phyloP scores from a whole-genome alignment of 768 basidiomycete species.

The Hericium erinaceus region DNA sequence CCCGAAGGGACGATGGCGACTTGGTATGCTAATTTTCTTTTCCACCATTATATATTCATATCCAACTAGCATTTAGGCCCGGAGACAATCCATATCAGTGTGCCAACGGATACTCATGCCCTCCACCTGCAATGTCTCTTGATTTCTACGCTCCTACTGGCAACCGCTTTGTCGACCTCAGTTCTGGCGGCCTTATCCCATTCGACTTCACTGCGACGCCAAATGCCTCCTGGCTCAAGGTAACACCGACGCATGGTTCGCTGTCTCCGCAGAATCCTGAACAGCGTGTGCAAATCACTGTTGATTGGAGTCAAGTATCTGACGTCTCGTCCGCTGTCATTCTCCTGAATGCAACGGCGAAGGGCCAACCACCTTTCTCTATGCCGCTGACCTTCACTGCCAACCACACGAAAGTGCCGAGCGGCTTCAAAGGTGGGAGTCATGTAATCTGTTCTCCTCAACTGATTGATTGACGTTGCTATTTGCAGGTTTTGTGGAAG shows the following conservation, averaged over 20 bases:
- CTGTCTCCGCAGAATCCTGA: constrained; percentile 40
- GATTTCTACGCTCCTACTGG: constrained; percentile 48
- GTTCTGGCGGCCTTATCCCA: constrained; percentile 46
- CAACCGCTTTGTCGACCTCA: constrained; percentile 51
- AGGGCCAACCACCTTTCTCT: constrained; percentile 27
- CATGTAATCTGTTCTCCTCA: no score
- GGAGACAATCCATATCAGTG: constrained; percentile 61
- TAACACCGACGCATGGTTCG: constrained; percentile 38
- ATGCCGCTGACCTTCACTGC: constrained; percentile 21
- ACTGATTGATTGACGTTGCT: background rate
- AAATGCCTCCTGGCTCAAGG: constrained; percentile 44
- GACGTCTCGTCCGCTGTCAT: constrained; percentile 32
- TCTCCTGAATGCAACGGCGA: constrained; percentile 37
- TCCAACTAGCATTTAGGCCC: constrained; percentile 32
- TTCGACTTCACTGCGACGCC: constrained; percentile 45
- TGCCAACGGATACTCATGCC: constrained; percentile 35
- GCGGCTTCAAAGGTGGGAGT: constrained; percentile 39
- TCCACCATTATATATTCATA: background rate
- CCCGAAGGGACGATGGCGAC: constrained; percentile 53
- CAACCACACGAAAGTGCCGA: constrained; percentile 26
- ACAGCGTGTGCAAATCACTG: constrained; percentile 42
- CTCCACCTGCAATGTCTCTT: constrained; percentile 38
- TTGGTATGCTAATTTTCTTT: constrained; percentile 31
- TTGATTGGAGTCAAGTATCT: constrained; percentile 47
- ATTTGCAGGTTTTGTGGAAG: constrained; percentile 47